Conservation (phyloP, 768 basidiomycete species). For the Termitomyces sp. region DNA sequence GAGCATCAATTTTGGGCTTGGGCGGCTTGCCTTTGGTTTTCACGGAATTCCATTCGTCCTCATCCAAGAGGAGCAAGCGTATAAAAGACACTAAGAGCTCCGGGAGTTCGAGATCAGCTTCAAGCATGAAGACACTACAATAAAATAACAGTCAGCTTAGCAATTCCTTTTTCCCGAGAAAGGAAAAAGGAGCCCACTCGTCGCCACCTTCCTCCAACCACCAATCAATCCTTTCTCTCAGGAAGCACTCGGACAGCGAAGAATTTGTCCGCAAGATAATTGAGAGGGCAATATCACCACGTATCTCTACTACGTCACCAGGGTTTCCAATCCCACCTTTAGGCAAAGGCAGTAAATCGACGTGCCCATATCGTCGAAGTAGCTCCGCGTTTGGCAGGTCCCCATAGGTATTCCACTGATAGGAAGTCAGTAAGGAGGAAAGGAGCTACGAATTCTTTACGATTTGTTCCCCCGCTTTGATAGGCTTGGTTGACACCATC, state of each 20-base stretch:
- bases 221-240: constrained; percentile 77
- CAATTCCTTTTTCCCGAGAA: background rate
- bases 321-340: constrained; percentile 60
- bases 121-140: constrained; percentile 50
- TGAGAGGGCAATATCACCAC: constrained; percentile 62
- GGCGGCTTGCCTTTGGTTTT: constrained; percentile 66
- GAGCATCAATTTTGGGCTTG: constrained; percentile 55
- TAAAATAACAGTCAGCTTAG: background rate
- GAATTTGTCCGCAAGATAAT: constrained; percentile 22
- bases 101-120: constrained; percentile 47
- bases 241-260: constrained; percentile 18
- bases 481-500: constrained; percentile 77
- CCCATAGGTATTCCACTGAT: constrained; percentile 92
- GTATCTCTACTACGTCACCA: constrained; percentile 73
- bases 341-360: constrained; percentile 65
- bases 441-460: constrained; percentile 38
- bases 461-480: constrained; percentile 81
- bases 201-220: constrained; percentile 90
- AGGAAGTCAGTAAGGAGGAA: constrained; percentile 2
- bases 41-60: constrained; percentile 55
- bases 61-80: constrained; percentile 53
- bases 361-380: constrained; percentile 90
- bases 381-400: constrained; percentile 91
- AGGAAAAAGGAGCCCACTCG: constrained; percentile 53
- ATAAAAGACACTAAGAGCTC: constrained; percentile 58